phyloP scores from a whole-genome alignment of 2,329 filamentous ascomycete species.

The Pleomassaria siparia region DNA sequence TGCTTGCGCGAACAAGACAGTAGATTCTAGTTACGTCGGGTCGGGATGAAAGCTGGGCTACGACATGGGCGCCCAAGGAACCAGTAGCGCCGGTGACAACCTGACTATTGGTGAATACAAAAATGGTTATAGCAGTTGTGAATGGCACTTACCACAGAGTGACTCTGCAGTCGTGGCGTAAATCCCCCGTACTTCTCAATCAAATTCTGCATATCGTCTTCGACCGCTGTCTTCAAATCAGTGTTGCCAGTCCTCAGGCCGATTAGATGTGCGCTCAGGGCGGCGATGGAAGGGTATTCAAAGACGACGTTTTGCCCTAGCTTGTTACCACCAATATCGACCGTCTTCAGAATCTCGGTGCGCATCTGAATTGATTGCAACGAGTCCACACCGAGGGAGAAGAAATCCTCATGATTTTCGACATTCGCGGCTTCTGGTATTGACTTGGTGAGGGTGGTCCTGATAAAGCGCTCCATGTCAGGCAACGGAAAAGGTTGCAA shows the following conservation, averaged over 20 bases:
- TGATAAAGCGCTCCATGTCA: conserved; percentile 38
- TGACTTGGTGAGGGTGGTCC: conserved; percentile 19
- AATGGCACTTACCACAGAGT: no score
- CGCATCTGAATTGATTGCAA: conserved; percentile 61
- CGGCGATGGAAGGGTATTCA: conserved; percentile 55
- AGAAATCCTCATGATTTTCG: conserved; percentile 56
- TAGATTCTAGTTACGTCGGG: conserved; percentile 47
- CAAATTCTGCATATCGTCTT: conserved; percentile 49
- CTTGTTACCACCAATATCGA: conserved; percentile 50
- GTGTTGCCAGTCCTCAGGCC: conserved; percentile 44
- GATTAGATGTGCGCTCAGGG: conserved; percentile 50
- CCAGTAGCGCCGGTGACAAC: conserved; percentile 67
- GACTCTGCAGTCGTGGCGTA: no score
- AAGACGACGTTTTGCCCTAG: conserved; percentile 62
- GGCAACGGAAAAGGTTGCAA: conserved; percentile 23
- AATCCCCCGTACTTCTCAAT: conserved; percentile 52
- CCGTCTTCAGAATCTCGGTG: conserved; percentile 51
- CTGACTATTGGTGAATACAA: conserved; percentile 9
- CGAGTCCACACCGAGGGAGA: conserved; percentile 60
- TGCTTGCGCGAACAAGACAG: conserved; percentile 54
- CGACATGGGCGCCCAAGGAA: conserved; percentile 63
- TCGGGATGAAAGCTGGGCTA: conserved; percentile 39
- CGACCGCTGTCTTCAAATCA: conserved; percentile 35
- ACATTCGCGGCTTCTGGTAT: conserved; percentile 14
- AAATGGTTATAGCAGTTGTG: conserved; percentile 29